phyloP scores from a whole-genome alignment of 805 yeast species.

The Myxozyma vanderwaltii region DNA sequence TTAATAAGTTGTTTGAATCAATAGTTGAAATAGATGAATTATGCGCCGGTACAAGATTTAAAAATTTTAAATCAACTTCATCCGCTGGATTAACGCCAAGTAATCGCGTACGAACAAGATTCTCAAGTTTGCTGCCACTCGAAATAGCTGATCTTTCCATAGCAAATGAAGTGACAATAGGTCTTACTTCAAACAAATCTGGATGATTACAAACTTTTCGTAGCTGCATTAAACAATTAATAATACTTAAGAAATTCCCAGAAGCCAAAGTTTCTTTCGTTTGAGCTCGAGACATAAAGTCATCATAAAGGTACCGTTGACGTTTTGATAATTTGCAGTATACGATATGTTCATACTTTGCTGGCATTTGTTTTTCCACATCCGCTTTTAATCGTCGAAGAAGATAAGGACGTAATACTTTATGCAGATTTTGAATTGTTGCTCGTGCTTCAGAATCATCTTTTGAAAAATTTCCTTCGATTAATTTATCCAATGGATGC shows the following conservation, averaged over 20 bases:
- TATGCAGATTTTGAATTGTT: conserved; percentile 87
- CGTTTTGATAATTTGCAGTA: conserved; percentile 91
- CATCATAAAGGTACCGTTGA: conserved; percentile 89
- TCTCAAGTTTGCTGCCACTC: conserved; percentile 49
- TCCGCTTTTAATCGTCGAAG: conserved; percentile 90
- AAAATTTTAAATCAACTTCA: conserved; percentile 52
- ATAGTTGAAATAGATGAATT: conserved; percentile 51
- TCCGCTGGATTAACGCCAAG: conserved; percentile 39
- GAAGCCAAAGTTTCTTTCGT: conserved; percentile 91
- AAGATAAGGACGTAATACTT: conserved; percentile 88
- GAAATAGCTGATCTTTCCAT: conserved; percentile 64
- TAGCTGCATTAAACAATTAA: conserved; percentile 95
- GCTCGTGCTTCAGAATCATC: conserved; percentile 68
- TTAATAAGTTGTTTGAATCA: neutral
- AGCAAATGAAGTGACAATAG: conserved; percentile 87
- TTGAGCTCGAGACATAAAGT: conserved; percentile 95
- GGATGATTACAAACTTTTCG: conserved; percentile 97
- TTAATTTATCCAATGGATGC: conserved; percentile 78
- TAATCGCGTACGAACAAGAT: conserved; percentile 45
- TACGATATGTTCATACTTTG: conserved; percentile 90
- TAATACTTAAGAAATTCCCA: conserved; percentile 91
- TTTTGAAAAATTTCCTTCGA: conserved; percentile 66
- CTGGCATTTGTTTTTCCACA: conserved; percentile 99
- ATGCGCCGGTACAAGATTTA: conserved; percentile 61
- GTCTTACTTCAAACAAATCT: conserved; percentile 92